Evolutionary conservation across 306 rosid genomes (phyloP).

Genomic region (Delonix regia): DNA sequence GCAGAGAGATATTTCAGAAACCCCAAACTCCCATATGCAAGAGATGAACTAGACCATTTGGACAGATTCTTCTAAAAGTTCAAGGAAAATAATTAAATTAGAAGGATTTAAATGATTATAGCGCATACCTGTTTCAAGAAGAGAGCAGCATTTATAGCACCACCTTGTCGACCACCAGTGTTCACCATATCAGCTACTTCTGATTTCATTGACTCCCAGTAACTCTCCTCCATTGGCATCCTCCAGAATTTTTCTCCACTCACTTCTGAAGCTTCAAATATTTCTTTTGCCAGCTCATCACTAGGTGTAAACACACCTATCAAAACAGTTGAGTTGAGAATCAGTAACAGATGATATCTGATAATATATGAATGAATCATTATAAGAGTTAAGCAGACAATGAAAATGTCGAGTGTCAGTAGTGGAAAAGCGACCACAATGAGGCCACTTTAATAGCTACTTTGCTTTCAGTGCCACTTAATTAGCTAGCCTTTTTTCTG

Average conservation of each 20-base stretch:
- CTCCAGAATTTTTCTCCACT: conserved; percentile 98
- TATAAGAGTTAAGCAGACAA: background rate
- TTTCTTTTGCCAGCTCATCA: conserved; percentile 94
- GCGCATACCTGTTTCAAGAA: conserved; percentile 85
- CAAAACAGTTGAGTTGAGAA: conserved; percentile 29
- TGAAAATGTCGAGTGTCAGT: conserved; percentile 1
- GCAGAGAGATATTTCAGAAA: conserved; percentile 34
- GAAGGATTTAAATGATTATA: background rate
- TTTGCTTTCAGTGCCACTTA: background rate
- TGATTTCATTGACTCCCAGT: conserved; percentile 98
- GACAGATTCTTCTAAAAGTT: background rate
- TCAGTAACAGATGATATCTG: conserved; percentile 15
- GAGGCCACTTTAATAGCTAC: background rate
- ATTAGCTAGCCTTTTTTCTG: background rate
- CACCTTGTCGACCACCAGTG: conserved; percentile 86
- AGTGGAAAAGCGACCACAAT: conserved; percentile 17
- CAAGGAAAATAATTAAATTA: background rate
- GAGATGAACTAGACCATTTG: background rate
- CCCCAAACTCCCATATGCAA: background rate
- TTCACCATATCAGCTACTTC: conserved; percentile 97
- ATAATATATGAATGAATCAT: background rate
- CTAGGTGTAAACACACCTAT: conserved; percentile 90
- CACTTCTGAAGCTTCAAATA: conserved; percentile 73
- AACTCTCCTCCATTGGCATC: conserved; percentile 95
- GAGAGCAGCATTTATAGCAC: conserved; percentile 91